phyloP scores from a whole-genome alignment of 371 early-diverging fungal genomes.

The Mucor mucedo region DNA sequence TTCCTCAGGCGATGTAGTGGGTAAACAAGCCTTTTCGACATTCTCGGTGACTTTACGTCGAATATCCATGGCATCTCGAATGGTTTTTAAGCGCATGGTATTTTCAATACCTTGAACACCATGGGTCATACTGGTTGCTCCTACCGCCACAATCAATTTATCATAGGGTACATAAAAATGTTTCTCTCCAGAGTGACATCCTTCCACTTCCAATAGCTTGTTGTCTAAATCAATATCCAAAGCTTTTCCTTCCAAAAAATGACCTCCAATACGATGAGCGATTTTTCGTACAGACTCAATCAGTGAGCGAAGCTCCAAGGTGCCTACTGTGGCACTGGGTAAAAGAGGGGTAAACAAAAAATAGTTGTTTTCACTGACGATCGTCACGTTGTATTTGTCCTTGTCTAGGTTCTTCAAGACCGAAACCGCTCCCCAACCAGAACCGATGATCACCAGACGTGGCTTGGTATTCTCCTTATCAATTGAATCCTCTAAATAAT shows the following conservation, averaged over 20 bases:
- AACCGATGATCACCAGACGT: slow-evolving; percentile 76
- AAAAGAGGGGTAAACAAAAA: slow-evolving; percentile 89
- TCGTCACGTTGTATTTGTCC: slow-evolving; percentile 74
- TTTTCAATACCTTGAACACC: slow-evolving; percentile 82
- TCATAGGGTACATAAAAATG: slow-evolving; percentile 74
- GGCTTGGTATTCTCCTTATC: slow-evolving; percentile 47
- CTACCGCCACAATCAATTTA: slow-evolving; percentile 83
- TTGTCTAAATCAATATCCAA: slow-evolving; percentile 72
- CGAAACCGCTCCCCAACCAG: slow-evolving; percentile 78
- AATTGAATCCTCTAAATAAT: slow-evolving; percentile 36
- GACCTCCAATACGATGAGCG: slow-evolving; percentile 48
- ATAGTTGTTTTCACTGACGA: slow-evolving; percentile 76
- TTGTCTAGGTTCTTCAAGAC: slow-evolving; percentile 67
- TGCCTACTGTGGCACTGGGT: slow-evolving; percentile 82
- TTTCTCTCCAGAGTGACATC: slow-evolving; percentile 26
- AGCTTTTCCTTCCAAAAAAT: slow-evolving; percentile 65
- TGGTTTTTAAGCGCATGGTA: slow-evolving; percentile 71
- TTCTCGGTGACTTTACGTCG: slow-evolving; percentile 70
- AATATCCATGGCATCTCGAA: slow-evolving; percentile 75
- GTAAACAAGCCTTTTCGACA: slow-evolving; percentile 85
- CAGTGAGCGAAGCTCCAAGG: slow-evolving; percentile 77
- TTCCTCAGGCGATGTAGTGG: slow-evolving; percentile 76
- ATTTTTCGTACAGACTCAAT: slow-evolving; percentile 80
- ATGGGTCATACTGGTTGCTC: slow-evolving; percentile 81
- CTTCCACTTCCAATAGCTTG: slow-evolving; percentile 60